Percentiles rank a stretch among this genome's conserved stretches.
Conservation (phyloP, 2,329 filamentous ascomycete species). For the Fusarium continuum region DNA sequence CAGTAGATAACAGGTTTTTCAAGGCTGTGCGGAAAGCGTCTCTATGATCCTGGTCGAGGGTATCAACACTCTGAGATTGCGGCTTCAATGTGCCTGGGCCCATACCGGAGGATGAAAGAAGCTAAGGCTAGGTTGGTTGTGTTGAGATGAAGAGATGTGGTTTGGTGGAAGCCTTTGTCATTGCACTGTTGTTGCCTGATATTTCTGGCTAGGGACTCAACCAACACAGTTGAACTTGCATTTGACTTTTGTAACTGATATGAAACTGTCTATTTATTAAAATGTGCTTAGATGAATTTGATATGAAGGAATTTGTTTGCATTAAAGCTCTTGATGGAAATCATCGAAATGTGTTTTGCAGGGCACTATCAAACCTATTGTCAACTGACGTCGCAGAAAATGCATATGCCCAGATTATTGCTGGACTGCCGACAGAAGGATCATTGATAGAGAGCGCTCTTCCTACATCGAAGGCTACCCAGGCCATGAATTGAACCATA, state of each 20-base stretch:
- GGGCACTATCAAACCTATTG: not conserved
- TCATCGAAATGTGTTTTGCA: not conserved
- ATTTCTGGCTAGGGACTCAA: not conserved
- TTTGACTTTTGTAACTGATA: no score
- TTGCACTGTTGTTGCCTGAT: not conserved
- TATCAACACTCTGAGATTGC: not conserved
- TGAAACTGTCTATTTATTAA: no score
- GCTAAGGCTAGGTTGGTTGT: not conserved
- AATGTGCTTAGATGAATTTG: no score
- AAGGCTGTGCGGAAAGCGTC: not conserved
- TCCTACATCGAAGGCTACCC: no score
- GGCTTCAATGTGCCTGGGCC: not conserved
- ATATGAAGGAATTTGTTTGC: no score
- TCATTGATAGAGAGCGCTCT: no score
- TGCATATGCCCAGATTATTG: constrained; percentile 11
- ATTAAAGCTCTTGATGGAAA: not conserved
- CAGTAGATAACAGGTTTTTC: not conserved
- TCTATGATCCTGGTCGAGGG: not conserved
- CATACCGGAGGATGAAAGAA: not conserved
- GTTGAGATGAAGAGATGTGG: not conserved
- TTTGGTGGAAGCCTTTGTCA: not conserved
- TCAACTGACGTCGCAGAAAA: not conserved
- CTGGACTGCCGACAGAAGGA: not conserved
- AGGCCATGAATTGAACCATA: no score
- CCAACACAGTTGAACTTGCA: no score